Conservation (phyloP, 768 basidiomycete species). For the Leccinum variicolor region DNA sequence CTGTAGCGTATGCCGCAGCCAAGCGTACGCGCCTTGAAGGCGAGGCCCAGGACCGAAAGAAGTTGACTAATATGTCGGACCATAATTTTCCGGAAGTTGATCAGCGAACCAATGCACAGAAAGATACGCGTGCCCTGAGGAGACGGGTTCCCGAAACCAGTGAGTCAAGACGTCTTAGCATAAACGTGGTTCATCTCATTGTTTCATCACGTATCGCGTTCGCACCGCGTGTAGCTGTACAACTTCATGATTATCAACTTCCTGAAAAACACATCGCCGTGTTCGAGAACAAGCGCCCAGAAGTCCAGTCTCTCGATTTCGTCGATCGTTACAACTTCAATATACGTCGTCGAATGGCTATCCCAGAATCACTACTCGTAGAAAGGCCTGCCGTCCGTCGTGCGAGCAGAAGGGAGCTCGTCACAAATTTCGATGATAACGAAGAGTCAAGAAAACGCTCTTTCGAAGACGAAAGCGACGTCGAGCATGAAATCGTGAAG, state of each 20-base stretch:
- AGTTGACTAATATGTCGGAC: conserved; percentile 23
- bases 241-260: conserved; percentile 18
- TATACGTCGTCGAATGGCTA: conserved; percentile 9
- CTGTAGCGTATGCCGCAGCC: conserved; percentile 81
- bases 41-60: conserved; percentile 41
- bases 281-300: conserved; percentile 18
- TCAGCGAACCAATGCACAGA: conserved; percentile 30
- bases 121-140: conserved; percentile 38
- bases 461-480: conserved; percentile 42
- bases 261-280: conserved; percentile 12
- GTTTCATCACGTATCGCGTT: conserved; percentile 21
- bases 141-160: conserved; percentile 46
- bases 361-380: conserved; percentile 8
- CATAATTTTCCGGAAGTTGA: conserved; percentile 22
- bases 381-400: conserved; percentile 27
- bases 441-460: conserved; percentile 41
- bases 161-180: conserved; percentile 29
- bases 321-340: conserved; percentile 38
- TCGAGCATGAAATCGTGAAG: conserved; percentile 43
- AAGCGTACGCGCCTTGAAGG: conserved; percentile 52
- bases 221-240: conserved; percentile 23
- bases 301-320: conserved; percentile 27
- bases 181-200: conserved; percentile 22
- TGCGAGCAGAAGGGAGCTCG: conserved; percentile 29
- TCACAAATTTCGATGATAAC: conserved; percentile 18